Conservation (phyloP, 345 rosid genomes). For the Corchorus olitorius region DNA sequence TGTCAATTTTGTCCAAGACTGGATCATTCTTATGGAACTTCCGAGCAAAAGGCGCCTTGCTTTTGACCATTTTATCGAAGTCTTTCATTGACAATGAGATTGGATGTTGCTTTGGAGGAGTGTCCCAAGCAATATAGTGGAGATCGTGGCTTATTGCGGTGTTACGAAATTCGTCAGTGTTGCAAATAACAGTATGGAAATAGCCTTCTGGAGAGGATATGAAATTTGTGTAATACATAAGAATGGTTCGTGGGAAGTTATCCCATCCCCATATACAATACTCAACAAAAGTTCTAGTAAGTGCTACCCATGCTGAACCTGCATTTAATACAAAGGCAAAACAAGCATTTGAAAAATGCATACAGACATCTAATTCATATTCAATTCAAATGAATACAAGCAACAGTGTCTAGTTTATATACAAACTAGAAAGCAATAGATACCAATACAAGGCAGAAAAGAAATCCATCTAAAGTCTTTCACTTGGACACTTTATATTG, state of each 20-base stretch:
- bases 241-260: constrained; percentile 75
- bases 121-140: constrained; percentile 97
- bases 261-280: constrained; percentile 94
- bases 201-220: constrained; percentile 97
- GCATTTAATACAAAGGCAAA: constrained; percentile 22
- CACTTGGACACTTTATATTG: neutral
- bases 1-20: constrained; percentile 77
- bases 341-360: neutral
- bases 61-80: constrained; percentile 76
- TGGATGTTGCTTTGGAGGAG: constrained; percentile 93
- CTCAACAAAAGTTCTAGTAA: constrained; percentile 69
- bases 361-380: neutral
- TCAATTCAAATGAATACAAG: neutral
- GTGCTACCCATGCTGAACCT: constrained; percentile 94
- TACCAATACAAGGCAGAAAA: neutral
- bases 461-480: neutral
- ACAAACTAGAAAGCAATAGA: neutral
- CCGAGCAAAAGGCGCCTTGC: constrained; percentile 86
- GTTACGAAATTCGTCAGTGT: constrained; percentile 55
- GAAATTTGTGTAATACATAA: constrained; percentile 86
- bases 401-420: neutral
- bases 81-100: constrained; percentile 61
- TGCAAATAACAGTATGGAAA: constrained; percentile 89
- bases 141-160: constrained; percentile 82
- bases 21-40: constrained; percentile 81